Conservation (phyloP, 139 green algal species). For the Ostreobium quekettii region DNA sequence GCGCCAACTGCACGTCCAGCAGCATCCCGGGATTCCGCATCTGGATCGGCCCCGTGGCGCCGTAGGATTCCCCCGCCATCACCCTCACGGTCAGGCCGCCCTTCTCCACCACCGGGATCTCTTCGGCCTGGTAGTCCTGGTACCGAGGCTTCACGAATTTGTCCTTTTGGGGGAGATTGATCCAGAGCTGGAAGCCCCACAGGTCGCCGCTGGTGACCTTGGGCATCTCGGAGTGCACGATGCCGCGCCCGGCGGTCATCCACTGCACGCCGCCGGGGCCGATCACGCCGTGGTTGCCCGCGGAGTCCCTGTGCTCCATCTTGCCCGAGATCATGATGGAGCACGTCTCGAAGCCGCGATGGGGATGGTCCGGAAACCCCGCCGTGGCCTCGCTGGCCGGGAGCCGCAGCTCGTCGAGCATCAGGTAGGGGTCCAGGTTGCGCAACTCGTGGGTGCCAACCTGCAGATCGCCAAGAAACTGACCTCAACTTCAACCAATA, state of each 20-base stretch:
- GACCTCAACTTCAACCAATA: too few relatives aligned
- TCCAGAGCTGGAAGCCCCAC: constrained; percentile 87
- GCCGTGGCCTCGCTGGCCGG: constrained; percentile 46
- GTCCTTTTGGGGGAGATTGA: constrained; percentile 76
- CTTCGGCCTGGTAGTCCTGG: constrained; percentile 66
- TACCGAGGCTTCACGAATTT: constrained; percentile 84
- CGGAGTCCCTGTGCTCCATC: constrained; percentile 74
- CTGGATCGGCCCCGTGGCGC: constrained; percentile 49
- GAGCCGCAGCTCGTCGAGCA: constrained; percentile 70
- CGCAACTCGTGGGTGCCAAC: constrained; percentile 38
- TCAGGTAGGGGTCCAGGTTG: constrained; percentile 78
- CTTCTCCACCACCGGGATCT: constrained; percentile 55
- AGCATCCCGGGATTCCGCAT: constrained; percentile 77
- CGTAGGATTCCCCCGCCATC: constrained; percentile 55
- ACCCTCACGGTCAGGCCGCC: constrained; percentile 54
- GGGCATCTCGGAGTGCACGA: constrained; percentile 84
- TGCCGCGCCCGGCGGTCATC: constrained; percentile 74
- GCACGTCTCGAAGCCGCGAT: constrained; percentile 84
- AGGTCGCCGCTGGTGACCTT: constrained; percentile 48
- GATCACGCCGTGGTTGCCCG: constrained; percentile 78
- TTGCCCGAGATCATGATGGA: constrained; percentile 78
- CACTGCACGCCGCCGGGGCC: constrained; percentile 79
- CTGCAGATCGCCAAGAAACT: too few relatives aligned
- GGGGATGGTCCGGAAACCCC: constrained; percentile 82
- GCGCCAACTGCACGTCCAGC: constrained; percentile 59